phyloP scores from a whole-genome alignment of 2,329 filamentous ascomycete species.

The Sclerotinia nivalis region DNA sequence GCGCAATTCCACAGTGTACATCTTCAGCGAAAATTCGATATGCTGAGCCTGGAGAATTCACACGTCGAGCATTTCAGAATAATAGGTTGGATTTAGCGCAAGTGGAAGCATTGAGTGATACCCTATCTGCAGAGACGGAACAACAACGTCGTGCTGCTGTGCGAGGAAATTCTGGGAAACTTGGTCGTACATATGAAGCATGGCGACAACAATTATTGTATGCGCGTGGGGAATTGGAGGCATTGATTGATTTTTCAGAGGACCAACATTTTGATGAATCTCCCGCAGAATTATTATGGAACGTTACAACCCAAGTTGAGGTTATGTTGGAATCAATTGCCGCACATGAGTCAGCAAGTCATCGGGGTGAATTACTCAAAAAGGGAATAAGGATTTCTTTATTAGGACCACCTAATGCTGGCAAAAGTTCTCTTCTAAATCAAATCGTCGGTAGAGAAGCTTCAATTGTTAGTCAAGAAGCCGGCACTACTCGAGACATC shows the following conservation, averaged over 20 bases:
- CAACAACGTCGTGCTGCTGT: slow-evolving; percentile 88
- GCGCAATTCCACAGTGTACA: slow-evolving; percentile 65
- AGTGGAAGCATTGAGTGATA: slow-evolving; percentile 66
- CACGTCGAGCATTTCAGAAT: slow-evolving; percentile 86
- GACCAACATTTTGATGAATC: slow-evolving; percentile 97
- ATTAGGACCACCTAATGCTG: slow-evolving; percentile 87
- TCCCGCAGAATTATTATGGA: slow-evolving; percentile 67
- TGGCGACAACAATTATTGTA: slow-evolving; percentile 79
- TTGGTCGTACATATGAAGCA: slow-evolving; percentile 74
- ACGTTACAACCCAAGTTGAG: slow-evolving; percentile 65
- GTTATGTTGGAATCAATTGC: slow-evolving; percentile 63
- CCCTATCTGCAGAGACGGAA: slow-evolving; percentile 74
- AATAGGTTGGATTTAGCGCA: slow-evolving; percentile 83
- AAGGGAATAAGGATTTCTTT: slow-evolving; percentile 85
- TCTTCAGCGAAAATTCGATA: slow-evolving; percentile 62
- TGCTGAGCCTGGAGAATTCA: slow-evolving; percentile 95
- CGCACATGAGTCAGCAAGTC: slow-evolving; percentile 72
- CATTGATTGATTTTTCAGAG: slow-evolving; percentile 94
- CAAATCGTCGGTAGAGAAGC: slow-evolving; percentile 86
- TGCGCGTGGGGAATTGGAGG: slow-evolving; percentile 88
- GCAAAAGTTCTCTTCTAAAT: slow-evolving; percentile 94
- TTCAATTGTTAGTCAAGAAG: slow-evolving; percentile 90
- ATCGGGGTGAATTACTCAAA: slow-evolving; percentile 78
- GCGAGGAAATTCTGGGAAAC: slow-evolving; percentile 67
- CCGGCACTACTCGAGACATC: slow-evolving; percentile 90